Evolutionary conservation across 768 basidiomycete species (phyloP), one percentile per base, ranked within the genome.

Genomic region (Mycena indigotica): DNA sequence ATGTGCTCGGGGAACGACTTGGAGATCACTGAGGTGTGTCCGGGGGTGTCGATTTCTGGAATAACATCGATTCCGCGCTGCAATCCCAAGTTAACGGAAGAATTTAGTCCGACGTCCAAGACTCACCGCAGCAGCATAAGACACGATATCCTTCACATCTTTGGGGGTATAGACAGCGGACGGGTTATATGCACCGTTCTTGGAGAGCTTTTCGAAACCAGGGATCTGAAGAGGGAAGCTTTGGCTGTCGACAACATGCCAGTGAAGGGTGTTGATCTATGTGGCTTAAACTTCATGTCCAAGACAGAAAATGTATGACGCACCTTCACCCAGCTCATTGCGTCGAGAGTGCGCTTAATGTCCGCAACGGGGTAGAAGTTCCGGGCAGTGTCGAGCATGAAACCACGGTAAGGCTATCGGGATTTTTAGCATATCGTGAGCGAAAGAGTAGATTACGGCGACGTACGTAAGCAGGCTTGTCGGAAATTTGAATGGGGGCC

Each of bases 181-280:
- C 0, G 79, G 12, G 3, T 83, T 83, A 72, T 95, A 95, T 12
- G 92, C 89, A 2, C 88, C 92, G 2, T 81, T 77, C 17, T 61
- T 58, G 10, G 88, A 77, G 1, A 94, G 74, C 53, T 83, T 81
- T 0, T 86, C 79, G 66, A 82, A 87, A 10, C 78, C 79, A 3
- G 82, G 74, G 19, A 93, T 73, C 35, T 80, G 75, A 16, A 94
- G 77, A 1, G 93, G 91, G 75, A 90, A 95, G 30, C 84, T 86
- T 65, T 94, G 90, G 53, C 85, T 84, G 71, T 95, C 93, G 30
- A 85, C 84, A 55, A 91, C 77, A 66, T 94, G 93, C 92, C 91
- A 94, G 62, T 94, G 90, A 64, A 94, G 82, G 1, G 82, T 84
- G 70, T 86, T 92, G 49, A 91, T 80, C 84, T 86, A 41, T 12